Evolutionary conservation across 345 rosid genomes (phyloP), one percentile per base, ranked within the genome.

Genomic region (Acer campestre): DNA sequence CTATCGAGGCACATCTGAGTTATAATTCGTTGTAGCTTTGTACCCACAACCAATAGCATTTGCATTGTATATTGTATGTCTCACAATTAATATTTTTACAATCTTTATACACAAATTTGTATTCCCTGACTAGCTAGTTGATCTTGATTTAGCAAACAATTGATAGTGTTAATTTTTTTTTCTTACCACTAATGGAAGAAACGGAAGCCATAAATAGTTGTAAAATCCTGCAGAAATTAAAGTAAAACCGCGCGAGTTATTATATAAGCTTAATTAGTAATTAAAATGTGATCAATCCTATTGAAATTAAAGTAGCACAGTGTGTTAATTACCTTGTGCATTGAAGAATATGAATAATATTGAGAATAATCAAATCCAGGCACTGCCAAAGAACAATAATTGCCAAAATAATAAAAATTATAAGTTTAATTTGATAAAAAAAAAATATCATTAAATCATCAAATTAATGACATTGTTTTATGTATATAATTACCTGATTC

Each of bases 191-290:
- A 92, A 76, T 0, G 98, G 98, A 64, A 94, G 58, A 64, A 92
- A 90, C 29, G 98, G 98, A 44, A 94, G 90, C 98, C 97, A 94
- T 3, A 88, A 76, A 67, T 86, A 91, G 75, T 84, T 87, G 76
- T 85, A 62, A 74, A 94, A 84, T 14, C 42, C 98, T 94, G 91
- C 62, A 81, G 65, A 75, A 17, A 59, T 25, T 46, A 18, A 13
- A 59, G n/a, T 48, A 17, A 58, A 80, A 48, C 27, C 1, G 3
- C 58, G 42, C 25, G 27, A 25, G 1, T 77, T 56, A 35, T 35
- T 35, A 35, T 35, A 35, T 35, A 42, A 42, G 53, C 51, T 71
- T 71, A 18, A 38, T 35, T 35, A 0, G 6, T 35, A 35, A 35
- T 4, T 40, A 53, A 61, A 49, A 40, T 35, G 27, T 62, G n/a